phyloP scores from a whole-genome alignment of 306 rosid genomes.

The Mucuna pruriens region DNA sequence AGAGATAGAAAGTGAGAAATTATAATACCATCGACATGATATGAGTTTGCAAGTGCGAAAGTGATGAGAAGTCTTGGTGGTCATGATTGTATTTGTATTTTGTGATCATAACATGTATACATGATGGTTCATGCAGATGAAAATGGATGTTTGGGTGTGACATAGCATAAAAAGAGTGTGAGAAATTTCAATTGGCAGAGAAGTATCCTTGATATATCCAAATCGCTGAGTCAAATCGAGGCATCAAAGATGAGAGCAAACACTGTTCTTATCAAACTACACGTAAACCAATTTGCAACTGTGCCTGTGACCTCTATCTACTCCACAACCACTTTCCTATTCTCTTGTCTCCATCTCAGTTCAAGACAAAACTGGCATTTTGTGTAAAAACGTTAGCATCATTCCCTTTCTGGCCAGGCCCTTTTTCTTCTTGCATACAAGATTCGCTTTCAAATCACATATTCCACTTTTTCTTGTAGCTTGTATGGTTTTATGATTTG shows the following conservation, averaged over 20 bases:
- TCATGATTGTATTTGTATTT: conserved; percentile 34
- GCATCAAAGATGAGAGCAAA: conserved; percentile 40
- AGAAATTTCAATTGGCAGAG: conserved; percentile 43
- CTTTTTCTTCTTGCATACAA: conserved; percentile 3
- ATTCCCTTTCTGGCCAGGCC: conserved; percentile 50
- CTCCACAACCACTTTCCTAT: background rate
- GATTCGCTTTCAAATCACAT: background rate
- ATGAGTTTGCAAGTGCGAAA: background rate
- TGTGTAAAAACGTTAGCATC: conserved; percentile 41
- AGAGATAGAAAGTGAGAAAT: background rate
- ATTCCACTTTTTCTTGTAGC: too few relatives aligned
- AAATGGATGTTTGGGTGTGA: conserved; percentile 45
- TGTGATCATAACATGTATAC: background rate
- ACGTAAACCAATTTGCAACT: conserved; percentile 54
- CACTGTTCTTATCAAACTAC: conserved; percentile 59
- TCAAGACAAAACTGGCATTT: conserved; percentile 30
- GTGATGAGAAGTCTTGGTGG: background rate
- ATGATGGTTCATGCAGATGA: conserved; percentile 60
- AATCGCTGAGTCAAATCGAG: conserved; percentile 66
- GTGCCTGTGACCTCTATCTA: conserved; percentile 36
- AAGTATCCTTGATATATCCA: conserved; percentile 46
- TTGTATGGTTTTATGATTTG: too few relatives aligned
- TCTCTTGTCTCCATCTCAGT: background rate
- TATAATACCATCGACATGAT: background rate
- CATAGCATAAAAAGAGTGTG: conserved; percentile 34